Conservation (phyloP, 805 yeast genomes). For the Lipomyces chichibuensis region DNA sequence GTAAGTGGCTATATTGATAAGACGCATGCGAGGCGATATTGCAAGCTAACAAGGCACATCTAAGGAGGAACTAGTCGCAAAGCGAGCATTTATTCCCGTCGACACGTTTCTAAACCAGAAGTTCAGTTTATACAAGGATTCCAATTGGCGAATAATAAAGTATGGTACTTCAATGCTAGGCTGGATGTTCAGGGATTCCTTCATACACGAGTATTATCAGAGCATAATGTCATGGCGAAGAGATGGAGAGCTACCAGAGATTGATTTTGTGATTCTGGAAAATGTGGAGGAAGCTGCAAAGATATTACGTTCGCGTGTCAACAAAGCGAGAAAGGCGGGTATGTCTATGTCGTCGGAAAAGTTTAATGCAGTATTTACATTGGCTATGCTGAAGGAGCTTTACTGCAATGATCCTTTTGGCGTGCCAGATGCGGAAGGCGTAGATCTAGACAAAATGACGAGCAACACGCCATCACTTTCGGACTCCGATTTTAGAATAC, state of each 20-base stretch:
- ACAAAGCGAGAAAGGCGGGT: neutral
- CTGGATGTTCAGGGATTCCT: slow-evolving; percentile 25
- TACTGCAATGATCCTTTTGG: slow-evolving; percentile 23
- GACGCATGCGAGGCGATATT: neutral
- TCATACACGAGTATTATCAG: slow-evolving; percentile 14
- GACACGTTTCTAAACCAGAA: slow-evolving; percentile 6
- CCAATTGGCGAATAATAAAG: slow-evolving; percentile 19
- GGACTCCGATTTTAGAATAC: slow-evolving; percentile 20
- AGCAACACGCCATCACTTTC: slow-evolving; percentile 9
- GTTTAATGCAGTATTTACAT: slow-evolving; percentile 18
- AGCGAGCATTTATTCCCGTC: slow-evolving; percentile 15
- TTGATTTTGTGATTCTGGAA: slow-evolving; percentile 22
- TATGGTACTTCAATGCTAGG: slow-evolving; percentile 6
- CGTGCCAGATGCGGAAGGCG: neutral
- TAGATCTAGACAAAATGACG: neutral
- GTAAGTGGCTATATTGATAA: slow-evolving; percentile 9
- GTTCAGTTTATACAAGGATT: slow-evolving; percentile 21
- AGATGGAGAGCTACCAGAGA: slow-evolving; percentile 11
- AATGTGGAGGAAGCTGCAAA: slow-evolving; percentile 26
- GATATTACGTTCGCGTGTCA: slow-evolving; percentile 16
- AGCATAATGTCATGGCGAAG: slow-evolving; percentile 10
- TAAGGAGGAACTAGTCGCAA: slow-evolving; percentile 21
- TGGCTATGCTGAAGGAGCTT: slow-evolving; percentile 20
- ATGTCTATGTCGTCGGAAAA: slow-evolving; percentile 2
- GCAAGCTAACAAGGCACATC: neutral